phyloP scores from a whole-genome alignment of 2,329 filamentous ascomycete genomes.

The Chaetomium olivaceum region DNA sequence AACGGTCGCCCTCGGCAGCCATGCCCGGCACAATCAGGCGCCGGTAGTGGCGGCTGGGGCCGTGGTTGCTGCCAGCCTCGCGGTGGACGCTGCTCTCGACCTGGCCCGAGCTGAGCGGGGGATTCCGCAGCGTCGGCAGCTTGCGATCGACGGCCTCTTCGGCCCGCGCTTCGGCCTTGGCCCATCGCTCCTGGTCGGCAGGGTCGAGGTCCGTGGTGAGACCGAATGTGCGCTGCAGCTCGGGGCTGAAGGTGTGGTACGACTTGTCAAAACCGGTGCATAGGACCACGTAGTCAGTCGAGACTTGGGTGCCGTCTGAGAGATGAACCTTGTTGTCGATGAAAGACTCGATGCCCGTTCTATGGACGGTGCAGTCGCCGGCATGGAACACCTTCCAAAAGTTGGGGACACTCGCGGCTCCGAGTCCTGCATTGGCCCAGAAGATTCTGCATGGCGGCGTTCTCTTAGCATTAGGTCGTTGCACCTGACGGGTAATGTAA shows the following conservation, averaged over 20 bases:
- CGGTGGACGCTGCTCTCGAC: neutral
- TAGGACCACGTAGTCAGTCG: neutral
- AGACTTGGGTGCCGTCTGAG: neutral
- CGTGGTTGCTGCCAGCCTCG: neutral
- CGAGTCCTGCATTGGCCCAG: slow-evolving; percentile 5
- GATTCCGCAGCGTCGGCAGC: neutral
- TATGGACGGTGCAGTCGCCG: slow-evolving; percentile 1
- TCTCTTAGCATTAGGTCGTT: neutral
- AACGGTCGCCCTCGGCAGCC: neutral
- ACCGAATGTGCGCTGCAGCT: neutral
- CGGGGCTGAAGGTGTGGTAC: neutral
- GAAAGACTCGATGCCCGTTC: neutral
- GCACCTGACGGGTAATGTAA: too few species aligned
- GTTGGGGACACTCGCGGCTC: neutral
- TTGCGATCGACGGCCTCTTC: neutral
- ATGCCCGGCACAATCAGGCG: neutral
- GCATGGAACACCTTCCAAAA: neutral
- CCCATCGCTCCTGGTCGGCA: neutral
- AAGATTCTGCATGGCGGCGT: neutral
- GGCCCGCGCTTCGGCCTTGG: neutral
- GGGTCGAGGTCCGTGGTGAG: neutral
- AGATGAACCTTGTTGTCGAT: neutral
- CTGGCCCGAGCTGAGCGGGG: neutral
- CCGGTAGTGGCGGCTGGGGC: slow-evolving; percentile 3
- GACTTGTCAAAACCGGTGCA: slow-evolving; percentile 5